Percentiles rank a stretch among this genome's conserved stretches.
These are phyloP conservation scores for Aspergillus neotritici DNA, from an alignment of 2,329 filamentous ascomycete genomes.

Conservation along the genomic window DNA sequence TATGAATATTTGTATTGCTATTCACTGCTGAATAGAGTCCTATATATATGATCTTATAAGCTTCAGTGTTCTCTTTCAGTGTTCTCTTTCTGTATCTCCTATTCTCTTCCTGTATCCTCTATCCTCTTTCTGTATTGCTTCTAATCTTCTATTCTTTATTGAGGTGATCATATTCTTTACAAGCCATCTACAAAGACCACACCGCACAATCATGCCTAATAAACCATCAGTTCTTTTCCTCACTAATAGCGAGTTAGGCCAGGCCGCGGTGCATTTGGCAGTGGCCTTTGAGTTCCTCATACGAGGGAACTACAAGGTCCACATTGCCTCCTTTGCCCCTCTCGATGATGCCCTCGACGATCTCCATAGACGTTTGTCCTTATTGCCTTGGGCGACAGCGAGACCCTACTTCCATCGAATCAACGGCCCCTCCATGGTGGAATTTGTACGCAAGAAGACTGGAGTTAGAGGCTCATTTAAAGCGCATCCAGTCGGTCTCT, in stretches of 20 bases:
- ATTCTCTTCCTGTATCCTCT: no score
- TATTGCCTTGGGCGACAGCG: conserved; percentile 1
- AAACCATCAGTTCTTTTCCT: conserved; percentile 33
- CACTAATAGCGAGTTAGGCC: conserved; percentile 39
- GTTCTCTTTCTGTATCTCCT: no score
- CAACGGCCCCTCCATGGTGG: conserved; percentile 15
- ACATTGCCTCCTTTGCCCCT: conserved; percentile 37
- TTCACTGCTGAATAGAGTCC: no score
- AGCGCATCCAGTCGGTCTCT: conserved; percentile 20
- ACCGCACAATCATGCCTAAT: no score
- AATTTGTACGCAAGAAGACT: conserved; percentile 9
- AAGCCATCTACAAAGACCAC: no score
- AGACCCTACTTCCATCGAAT: conserved; percentile 23
- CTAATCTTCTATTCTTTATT: no score
- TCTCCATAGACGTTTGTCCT: conserved; percentile 13
- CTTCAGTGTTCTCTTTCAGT: no score
- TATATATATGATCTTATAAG: no score
- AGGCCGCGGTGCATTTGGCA: conserved; percentile 40
- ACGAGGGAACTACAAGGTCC: conserved; percentile 31
- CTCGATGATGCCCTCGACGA: conserved; percentile 22
- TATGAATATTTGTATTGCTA: no score
- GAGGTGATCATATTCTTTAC: no score
- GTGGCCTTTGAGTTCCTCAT: conserved; percentile 33
- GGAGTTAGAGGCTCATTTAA: conserved; percentile 2
- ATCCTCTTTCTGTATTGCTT: no score